Conservation (phyloP, 2,329 filamentous ascomycete species). For the Diaporthe sp. region DNA sequence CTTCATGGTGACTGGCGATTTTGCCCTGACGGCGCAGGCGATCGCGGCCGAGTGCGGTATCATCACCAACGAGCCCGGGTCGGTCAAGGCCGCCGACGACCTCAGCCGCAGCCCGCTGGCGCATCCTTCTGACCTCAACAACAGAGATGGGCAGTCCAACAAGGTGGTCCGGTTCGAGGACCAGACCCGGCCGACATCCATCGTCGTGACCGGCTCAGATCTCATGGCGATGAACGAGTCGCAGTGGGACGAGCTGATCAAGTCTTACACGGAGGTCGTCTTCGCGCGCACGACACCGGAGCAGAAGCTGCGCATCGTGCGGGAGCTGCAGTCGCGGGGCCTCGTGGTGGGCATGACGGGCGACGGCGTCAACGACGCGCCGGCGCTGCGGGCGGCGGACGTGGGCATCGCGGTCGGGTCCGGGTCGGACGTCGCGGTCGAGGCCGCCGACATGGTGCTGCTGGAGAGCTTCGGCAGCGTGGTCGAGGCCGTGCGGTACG, state of each 20-base stretch:
- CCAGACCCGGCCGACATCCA: conserved; percentile 56
- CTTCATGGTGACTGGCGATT: conserved; percentile 87
- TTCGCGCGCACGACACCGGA: conserved; percentile 84
- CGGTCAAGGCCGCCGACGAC: conserved; percentile 67
- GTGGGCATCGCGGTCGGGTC: conserved; percentile 86
- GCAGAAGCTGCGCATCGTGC: conserved; percentile 85
- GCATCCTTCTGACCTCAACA: conserved; percentile 31
- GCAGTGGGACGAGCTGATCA: conserved; percentile 76
- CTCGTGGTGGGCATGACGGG: conserved; percentile 86
- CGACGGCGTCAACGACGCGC: conserved; percentile 89
- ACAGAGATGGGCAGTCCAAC: conserved; percentile 44
- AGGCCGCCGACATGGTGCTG: conserved; percentile 85
- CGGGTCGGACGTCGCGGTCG: conserved; percentile 86
- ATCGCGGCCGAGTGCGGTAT: conserved; percentile 82
- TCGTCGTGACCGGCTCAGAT: conserved; percentile 76
- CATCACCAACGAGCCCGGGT: conserved; percentile 64
- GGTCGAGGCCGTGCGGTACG: conserved; percentile 79
- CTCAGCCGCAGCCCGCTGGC: conserved; percentile 56
- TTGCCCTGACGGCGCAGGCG: conserved; percentile 79
- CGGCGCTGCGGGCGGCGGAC: conserved; percentile 83
- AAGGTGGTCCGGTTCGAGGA: conserved; percentile 43
- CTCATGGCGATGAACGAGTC: conserved; percentile 74
- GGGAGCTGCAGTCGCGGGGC: conserved; percentile 75
- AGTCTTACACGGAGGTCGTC: conserved; percentile 78
- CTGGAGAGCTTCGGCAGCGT: conserved; percentile 81